Evolutionary conservation across 495 filamentous ascomycete genomes (phyloP).

Genomic region (Astrothelium macrocarpum): DNA sequence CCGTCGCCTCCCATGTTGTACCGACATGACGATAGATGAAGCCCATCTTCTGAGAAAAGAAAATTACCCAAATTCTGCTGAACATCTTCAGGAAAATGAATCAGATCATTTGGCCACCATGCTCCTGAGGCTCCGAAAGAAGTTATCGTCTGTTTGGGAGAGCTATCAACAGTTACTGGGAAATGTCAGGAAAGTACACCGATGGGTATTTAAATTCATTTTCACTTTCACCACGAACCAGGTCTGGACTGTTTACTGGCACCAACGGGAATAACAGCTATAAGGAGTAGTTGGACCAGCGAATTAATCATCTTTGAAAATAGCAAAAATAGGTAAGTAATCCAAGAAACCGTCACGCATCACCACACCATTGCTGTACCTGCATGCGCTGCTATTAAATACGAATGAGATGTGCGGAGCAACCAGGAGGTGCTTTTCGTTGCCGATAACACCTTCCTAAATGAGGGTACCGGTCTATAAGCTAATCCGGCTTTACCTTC

Average conservation of each 20-base stretch:
- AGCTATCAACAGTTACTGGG: slow-evolving; percentile 1
- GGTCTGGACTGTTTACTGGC: background rate
- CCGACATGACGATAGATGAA: slow-evolving; percentile 13
- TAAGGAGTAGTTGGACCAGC: too few relatives aligned
- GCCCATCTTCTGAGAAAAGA: slow-evolving; percentile 16
- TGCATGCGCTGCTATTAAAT: too few relatives aligned
- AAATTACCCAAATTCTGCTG: slow-evolving; percentile 11
- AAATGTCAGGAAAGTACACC: background rate
- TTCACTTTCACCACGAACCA: background rate
- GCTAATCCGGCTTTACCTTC: too few relatives aligned
- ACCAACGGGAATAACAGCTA: too few relatives aligned
- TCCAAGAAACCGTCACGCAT: too few relatives aligned
- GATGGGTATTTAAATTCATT: background rate
- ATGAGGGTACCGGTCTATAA: too few relatives aligned
- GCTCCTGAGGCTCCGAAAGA: slow-evolving; percentile 15
- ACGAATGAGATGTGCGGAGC: too few relatives aligned
- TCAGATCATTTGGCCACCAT: slow-evolving; percentile 15
- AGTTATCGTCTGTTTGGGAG: slow-evolving; percentile 11
- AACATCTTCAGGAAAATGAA: slow-evolving; percentile 11
- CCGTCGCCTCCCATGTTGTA: slow-evolving; percentile 19
- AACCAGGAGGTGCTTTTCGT: too few relatives aligned
- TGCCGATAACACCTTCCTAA: too few relatives aligned
- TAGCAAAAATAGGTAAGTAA: too few relatives aligned
- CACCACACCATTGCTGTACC: too few relatives aligned
- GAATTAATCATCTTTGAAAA: too few relatives aligned